Evolutionary conservation across 1,284 basidiomycete species (phyloP), one percentile per base, ranked within the genome.

Genomic region (Trametes versicolor): DNA sequence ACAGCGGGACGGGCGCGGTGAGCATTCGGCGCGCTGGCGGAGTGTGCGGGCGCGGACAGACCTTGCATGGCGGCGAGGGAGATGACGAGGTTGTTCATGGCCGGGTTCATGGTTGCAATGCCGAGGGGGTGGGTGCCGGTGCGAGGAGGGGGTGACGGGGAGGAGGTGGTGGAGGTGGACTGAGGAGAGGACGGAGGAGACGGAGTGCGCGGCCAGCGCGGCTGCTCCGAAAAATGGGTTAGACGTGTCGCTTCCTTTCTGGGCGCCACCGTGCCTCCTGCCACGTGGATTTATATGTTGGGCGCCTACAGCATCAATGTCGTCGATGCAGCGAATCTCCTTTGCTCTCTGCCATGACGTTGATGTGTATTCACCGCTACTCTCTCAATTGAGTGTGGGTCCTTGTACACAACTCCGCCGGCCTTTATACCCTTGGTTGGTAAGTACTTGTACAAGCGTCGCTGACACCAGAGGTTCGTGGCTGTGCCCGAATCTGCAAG

Each of bases 31-130:
- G 41, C 45, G 50, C 58, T 45, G 60, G 51, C 34, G 49, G 29
- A 49, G 21, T 9, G 29, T 39, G 54, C 36, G 27, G 25, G 29
- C 36, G 48, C 34, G 29, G 37, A 47, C 82, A 65, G 63, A 93
- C 94, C 73, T 79, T 97, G 95, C 95, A 97, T 97, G 68, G 90
- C 93, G 62, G 89, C 94, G 72, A 98, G 90, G 60, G 94, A 96
- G 74, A 97, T 86, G 73, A 92, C 85, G 69, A 98, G 84, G 80
- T 94, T 96, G 70, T 81, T 78, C 58, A 85, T 75, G 50, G 80
- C 77, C 10, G 80, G 72, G 73, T 78, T 81, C 78, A 82, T 81
- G 48, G 62, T 61, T 19, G 51, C 27, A 12, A 37, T 29, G 25
- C 39, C 61, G 50, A 39, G 29, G 27, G 55, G n/a, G 21, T 29